Conservation (phyloP, 768 basidiomycete genomes). For the Amanita subjunquillea region DNA sequence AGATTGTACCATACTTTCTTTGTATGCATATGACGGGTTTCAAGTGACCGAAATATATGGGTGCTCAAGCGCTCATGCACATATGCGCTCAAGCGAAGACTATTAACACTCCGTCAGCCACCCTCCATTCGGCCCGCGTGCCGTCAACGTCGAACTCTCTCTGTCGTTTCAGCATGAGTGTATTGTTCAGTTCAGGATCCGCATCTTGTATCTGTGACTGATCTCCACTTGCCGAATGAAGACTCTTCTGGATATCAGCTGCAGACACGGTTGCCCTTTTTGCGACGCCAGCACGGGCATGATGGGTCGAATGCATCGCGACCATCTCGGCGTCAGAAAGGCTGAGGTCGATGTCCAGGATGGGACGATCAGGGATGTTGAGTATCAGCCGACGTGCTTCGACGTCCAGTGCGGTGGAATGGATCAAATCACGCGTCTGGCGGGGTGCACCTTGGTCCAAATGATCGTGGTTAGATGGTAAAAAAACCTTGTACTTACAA, state of each 20-base stretch:
- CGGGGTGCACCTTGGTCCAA: background rate
- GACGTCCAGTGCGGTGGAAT: constrained; percentile 49
- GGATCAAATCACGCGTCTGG: constrained; percentile 38
- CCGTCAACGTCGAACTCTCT: constrained; percentile 49
- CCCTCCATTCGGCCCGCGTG: constrained; percentile 60
- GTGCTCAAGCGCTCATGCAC: too few species aligned
- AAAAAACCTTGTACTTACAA: constrained; percentile 32
- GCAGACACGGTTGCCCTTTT: background rate
- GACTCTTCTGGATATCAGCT: background rate
- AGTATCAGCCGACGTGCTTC: constrained; percentile 51
- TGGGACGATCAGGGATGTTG: constrained; percentile 32
- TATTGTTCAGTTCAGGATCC: constrained; percentile 17
- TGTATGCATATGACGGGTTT: background rate
- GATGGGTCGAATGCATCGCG: constrained; percentile 12
- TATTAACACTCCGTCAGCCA: constrained; percentile 39
- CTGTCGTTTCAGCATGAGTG: constrained; percentile 44
- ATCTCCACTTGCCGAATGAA: background rate
- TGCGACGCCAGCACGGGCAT: constrained; percentile 4
- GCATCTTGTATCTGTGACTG: constrained; percentile 2
- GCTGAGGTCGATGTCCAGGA: constrained; percentile 49
- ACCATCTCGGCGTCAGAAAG: constrained; percentile 45
- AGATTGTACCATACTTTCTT: background rate
- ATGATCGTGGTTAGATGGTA: background rate
- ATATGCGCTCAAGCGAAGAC: constrained; percentile 23
- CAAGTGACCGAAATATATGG: background rate